Base-by-base conservation (phyloP, 1,284 basidiomycete genomes). In the Thecaphora thlaspeos region DNA sequence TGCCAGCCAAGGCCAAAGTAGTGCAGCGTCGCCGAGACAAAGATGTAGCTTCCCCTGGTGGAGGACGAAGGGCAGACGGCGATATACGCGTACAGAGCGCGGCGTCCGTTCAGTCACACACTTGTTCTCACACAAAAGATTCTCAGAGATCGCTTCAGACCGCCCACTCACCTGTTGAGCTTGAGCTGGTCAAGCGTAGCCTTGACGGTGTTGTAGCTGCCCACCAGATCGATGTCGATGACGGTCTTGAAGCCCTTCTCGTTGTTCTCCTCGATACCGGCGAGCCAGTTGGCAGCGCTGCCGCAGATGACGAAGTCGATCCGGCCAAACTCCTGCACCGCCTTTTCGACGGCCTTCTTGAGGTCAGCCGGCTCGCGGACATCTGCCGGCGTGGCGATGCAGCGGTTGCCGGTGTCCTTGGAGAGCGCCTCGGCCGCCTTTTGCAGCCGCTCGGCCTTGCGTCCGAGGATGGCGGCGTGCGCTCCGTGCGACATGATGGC, bases 221-320 rank as follows among this genome's bases (percentile, higher is more conserved):
- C 93, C 37, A 95, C 45, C 28, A 91, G 87, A 79, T 97, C 93
- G 67, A 97, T 97, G 75, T 94, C 90, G 55, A 96, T 83, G 23
- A 97, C 92, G 0, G 92, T 92, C 77, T 83, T 86, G 83, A 97
- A 97, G 0, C 70, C 73, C 38, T 75, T 75, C 15, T 73, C 61
- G 17, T 61, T 69, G 32, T 78, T 66, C 38, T 74, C 70, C 39
- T 76, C 68, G 40, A 77, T 62, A 2, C 70, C 71, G 5, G 71
- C 71, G 18, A 78, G 46, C 55, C 78, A 78, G 61, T 80, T 79
- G n/a, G 75, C 77, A 0, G 78, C 76, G 0, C 68, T 68, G 86
- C 92, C 91, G 73, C 90, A 91, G 51, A 96, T 90, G 50, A 96
- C 93, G 79, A 90, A 94, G 81, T 98, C 93, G 66, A 98, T 91